Conservation (phyloP, 78 protist species). For the Bodo saltans region DNA sequence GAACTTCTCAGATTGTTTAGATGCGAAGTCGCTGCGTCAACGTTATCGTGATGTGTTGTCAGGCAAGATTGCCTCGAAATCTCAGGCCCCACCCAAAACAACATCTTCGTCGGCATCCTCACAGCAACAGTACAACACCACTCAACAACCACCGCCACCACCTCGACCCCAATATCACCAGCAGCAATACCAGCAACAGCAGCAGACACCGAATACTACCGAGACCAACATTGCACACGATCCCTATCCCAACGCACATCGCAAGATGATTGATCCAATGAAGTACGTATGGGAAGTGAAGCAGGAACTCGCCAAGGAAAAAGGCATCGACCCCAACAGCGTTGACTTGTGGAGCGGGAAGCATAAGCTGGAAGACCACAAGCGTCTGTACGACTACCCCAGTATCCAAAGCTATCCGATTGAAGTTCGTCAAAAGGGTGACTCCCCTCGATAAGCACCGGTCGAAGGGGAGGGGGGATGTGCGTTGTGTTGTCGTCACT, state of each 20-base stretch:
- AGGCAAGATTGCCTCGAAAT: neutral
- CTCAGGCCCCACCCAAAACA: neutral
- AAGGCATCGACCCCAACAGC: neutral
- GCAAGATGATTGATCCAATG: neutral
- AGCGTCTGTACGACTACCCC: neutral
- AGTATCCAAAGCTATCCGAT: neutral
- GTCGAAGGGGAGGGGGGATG: no score
- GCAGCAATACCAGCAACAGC: neutral
- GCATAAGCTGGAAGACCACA: neutral
- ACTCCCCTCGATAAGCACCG: no score
- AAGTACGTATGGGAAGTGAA: neutral
- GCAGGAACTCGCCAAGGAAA: neutral
- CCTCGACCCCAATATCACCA: neutral
- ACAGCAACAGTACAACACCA: no score
- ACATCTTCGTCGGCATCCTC: no score
- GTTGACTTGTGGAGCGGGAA: neutral
- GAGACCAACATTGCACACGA: neutral
- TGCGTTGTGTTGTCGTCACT: no score
- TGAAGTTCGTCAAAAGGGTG: neutral
- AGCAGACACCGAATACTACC: neutral
- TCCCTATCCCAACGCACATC: neutral
- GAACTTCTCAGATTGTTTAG: neutral
- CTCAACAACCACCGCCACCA: neutral
- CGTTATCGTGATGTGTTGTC: neutral
- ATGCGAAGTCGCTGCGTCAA: neutral